Percentiles rank a stretch among this genome's conserved stretches.
Evolutionary conservation across 2,329 filamentous ascomycete genomes (phyloP).

Genomic region (Hymenoscyphus linearis): DNA sequence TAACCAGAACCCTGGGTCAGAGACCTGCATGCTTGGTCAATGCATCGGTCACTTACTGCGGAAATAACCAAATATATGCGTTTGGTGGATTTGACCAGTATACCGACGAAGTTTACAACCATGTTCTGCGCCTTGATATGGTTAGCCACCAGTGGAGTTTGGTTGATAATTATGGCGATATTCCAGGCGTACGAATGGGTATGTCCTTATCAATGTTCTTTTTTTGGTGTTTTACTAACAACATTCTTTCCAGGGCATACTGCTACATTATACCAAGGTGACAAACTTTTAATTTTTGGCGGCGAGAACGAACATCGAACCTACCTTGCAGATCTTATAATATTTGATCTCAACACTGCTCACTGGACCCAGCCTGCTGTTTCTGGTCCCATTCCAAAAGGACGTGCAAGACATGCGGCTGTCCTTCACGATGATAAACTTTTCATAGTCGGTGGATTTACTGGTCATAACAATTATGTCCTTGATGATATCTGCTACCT

Average conservation of each 20-base stretch:
- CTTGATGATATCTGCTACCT: conserved; percentile 95
- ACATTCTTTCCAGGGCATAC: conserved; percentile 67
- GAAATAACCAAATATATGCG: conserved; percentile 94
- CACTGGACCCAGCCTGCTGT: conserved; percentile 93
- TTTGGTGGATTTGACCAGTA: conserved; percentile 99
- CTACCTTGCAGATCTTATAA: conserved; percentile 90
- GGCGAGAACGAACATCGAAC: conserved; percentile 97
- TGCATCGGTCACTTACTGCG: conserved; percentile 97
- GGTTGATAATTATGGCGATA: conserved; percentile 98
- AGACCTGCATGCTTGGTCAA: conserved; percentile 94
- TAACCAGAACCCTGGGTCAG: conserved; percentile 72
- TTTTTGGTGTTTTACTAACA: not conserved
- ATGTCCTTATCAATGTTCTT: conserved; percentile 30
- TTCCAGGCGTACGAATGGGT: conserved; percentile 96
- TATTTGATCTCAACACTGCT: conserved; percentile 90
- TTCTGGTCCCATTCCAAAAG: conserved; percentile 77
- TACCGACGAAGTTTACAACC: conserved; percentile 98
- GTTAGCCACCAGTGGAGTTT: conserved; percentile 87
- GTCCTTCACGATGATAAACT: conserved; percentile 92
- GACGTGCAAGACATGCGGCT: conserved; percentile 86
- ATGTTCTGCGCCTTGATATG: conserved; percentile 85
- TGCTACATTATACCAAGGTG: conserved; percentile 85
- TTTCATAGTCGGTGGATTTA: conserved; percentile 94
- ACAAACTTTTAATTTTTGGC: conserved; percentile 94
- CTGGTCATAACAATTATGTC: conserved; percentile 85